Base-by-base conservation (phyloP, 352 stramenopile species). In the Pythium coloratum region DNA sequence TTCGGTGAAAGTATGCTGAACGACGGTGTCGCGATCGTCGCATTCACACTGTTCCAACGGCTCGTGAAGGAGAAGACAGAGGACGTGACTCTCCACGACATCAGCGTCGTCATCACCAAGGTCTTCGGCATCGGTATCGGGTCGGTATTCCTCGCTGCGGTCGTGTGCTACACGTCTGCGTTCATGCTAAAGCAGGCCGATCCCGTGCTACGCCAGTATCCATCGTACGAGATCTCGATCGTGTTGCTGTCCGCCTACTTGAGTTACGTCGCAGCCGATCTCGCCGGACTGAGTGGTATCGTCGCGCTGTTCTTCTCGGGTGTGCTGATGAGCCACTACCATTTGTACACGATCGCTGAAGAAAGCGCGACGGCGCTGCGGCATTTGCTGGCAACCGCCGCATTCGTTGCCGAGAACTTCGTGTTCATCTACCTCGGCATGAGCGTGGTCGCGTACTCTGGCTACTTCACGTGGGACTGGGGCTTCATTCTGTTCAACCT, bases 1-100 rank as follows among this genome's bases (percentile, higher is more conserved):
- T 99, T 98, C 76, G 96, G 96, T 40, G 96, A 99, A 76, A 97
- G 85, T 59, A 92, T 98, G 69, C 81, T 99, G 4, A 99, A 98
- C 65, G 96, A 99, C 67, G 94, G 91, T 57, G 90, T 98, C 33
- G 88, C 88, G 12, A 95, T 95, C 40, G 88, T 95, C 18, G 84
- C 82, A 10, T 95, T 95, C 55, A 84, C 82, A 9, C 60, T 95
- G 16, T 95, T 94, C 62, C 88, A 95, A 62, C 74, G 78, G 34
- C 79, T 94, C 32, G 91, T 98, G 72, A 90, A 91, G 59, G 72
- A 78, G 40, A 75, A 75, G 3, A 87, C 83, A 20, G 68, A 68
- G 32, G 86, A 94, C 53, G 84, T 95, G 26, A 92, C 84, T 24
- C 68, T 90, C 13, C 76, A 92, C 33, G 77, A 92, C 47, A 86